phyloP scores from a whole-genome alignment of 495 filamentous ascomycete genomes.

The Aspergillus avenaceus region DNA sequence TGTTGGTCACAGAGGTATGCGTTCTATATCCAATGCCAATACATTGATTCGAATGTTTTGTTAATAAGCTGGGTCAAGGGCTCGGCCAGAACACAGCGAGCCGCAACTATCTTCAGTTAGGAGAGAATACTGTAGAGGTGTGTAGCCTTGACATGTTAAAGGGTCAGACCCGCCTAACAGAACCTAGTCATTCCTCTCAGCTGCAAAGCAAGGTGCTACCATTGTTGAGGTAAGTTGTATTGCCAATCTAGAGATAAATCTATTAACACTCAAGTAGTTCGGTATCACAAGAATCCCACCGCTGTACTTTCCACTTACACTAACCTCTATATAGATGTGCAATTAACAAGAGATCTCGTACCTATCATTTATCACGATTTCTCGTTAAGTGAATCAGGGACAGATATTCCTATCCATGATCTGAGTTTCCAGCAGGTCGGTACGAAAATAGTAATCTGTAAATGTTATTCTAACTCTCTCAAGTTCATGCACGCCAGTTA shows the following conservation, averaged over 20 bases:
- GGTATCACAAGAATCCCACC: background rate
- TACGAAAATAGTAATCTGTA: background rate
- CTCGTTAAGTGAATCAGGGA: constrained; percentile 33
- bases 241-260: background rate
- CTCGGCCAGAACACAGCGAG: constrained; percentile 22
- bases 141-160: too few species aligned
- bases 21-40: background rate
- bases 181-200: constrained; percentile 27
- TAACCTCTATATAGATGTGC: constrained; percentile 28
- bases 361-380: constrained; percentile 40
- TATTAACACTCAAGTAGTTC: constrained; percentile 1
- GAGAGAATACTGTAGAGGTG: constrained; percentile 34
- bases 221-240: constrained; percentile 31
- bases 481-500: constrained; percentile 24
- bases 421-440: constrained; percentile 34
- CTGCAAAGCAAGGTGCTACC: constrained; percentile 28
- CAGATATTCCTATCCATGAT: constrained; percentile 32
- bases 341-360: constrained; percentile 35
- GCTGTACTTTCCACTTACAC: background rate
- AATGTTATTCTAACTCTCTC: background rate
- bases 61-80: background rate
- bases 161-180: too few species aligned
- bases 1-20: constrained; percentile 28
- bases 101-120: constrained; percentile 29
- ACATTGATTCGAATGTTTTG: too few species aligned